A percentile compares a stretch with the other conserved stretches of the same genome.
Conservation (phyloP, 2,329 filamentous ascomycete genomes). For the Sodiomyces alkalinus region DNA sequence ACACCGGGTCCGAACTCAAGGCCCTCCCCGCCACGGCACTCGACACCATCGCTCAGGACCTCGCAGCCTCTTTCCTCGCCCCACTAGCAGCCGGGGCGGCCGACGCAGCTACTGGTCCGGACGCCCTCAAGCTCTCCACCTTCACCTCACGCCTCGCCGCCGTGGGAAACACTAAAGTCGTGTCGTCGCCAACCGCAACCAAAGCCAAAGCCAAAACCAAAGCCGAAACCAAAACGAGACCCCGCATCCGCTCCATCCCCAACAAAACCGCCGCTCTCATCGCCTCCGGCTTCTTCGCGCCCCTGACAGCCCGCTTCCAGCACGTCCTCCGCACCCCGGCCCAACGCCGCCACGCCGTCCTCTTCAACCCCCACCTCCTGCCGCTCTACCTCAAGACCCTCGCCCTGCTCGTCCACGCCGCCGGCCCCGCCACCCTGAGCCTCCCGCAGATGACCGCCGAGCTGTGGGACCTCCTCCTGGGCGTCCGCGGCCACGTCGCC, state of each 20-base stretch:
- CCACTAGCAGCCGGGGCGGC: constrained; percentile 73
- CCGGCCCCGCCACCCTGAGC: constrained; percentile 62
- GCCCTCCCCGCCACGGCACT: constrained; percentile 44
- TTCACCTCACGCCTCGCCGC: constrained; percentile 61
- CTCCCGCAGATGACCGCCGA: constrained; percentile 72
- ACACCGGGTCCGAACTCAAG: constrained; percentile 23
- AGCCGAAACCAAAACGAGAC: constrained; percentile 16
- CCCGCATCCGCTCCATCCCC: constrained; percentile 41
- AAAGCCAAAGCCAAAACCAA: constrained; percentile 22
- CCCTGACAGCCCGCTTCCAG: constrained; percentile 68
- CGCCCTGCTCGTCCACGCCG: constrained; percentile 65
- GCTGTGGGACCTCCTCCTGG: constrained; percentile 67
- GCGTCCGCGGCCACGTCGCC: constrained; percentile 43
- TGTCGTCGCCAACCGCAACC: constrained; percentile 13
- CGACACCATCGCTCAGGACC: constrained; percentile 47
- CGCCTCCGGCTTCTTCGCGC: constrained; percentile 68
- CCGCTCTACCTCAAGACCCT: constrained; percentile 75
- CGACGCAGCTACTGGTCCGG: constrained; percentile 63
- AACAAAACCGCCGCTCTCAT: constrained; percentile 71
- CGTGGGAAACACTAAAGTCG: constrained; percentile 15
- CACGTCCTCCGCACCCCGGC: constrained; percentile 33
- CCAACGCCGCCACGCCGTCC: constrained; percentile 29
- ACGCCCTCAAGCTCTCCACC: constrained; percentile 74
- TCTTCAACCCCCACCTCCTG: constrained; percentile 62
- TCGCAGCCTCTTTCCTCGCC: constrained; percentile 60